Conservation (phyloP, 1,139 yeast species). For the Yamadazyma aaseri region DNA sequence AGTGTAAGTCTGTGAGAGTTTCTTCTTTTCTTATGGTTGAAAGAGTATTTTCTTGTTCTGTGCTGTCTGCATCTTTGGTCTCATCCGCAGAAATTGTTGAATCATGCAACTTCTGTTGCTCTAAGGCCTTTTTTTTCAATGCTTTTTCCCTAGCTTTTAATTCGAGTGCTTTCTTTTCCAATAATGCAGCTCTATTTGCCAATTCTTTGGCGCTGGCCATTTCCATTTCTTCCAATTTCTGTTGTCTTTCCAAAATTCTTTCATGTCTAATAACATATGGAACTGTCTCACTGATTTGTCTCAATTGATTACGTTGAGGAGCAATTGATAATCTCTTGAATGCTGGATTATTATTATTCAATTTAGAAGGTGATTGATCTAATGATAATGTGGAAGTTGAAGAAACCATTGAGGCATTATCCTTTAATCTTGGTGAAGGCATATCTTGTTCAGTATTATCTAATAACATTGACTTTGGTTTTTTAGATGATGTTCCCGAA, state of each 20-base stretch:
- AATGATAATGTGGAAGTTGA: slow-evolving; percentile 32
- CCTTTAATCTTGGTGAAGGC: slow-evolving; percentile 32
- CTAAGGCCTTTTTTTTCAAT: slow-evolving; percentile 37
- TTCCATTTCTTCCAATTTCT: slow-evolving; percentile 74
- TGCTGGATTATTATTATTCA: slow-evolving; percentile 41
- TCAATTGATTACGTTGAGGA: slow-evolving; percentile 65
- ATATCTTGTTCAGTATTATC: slow-evolving; percentile 28
- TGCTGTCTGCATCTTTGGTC: not conserved
- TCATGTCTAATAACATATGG: slow-evolving; percentile 80
- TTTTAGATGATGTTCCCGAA: slow-evolving; percentile 23
- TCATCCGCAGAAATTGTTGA: not conserved
- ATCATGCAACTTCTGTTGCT: slow-evolving; percentile 18
- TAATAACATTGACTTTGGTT: slow-evolving; percentile 36
- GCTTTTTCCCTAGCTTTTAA: slow-evolving; percentile 64
- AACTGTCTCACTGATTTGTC: slow-evolving; percentile 78
- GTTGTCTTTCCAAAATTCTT: slow-evolving; percentile 70
- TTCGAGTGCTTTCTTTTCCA: slow-evolving; percentile 74
- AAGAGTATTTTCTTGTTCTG: not conserved
- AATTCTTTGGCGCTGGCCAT: slow-evolving; percentile 74
- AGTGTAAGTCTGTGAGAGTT: slow-evolving; percentile 54
- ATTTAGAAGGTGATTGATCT: slow-evolving; percentile 21
- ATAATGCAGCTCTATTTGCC: slow-evolving; percentile 68
- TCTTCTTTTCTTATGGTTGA: slow-evolving; percentile 39
- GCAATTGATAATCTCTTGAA: slow-evolving; percentile 58
- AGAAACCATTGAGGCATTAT: slow-evolving; percentile 28